Evolutionary conservation across 2,329 filamentous ascomycete genomes (phyloP), one percentile per base, ranked within the genome.

Genomic region (Epichloe scottii): DNA sequence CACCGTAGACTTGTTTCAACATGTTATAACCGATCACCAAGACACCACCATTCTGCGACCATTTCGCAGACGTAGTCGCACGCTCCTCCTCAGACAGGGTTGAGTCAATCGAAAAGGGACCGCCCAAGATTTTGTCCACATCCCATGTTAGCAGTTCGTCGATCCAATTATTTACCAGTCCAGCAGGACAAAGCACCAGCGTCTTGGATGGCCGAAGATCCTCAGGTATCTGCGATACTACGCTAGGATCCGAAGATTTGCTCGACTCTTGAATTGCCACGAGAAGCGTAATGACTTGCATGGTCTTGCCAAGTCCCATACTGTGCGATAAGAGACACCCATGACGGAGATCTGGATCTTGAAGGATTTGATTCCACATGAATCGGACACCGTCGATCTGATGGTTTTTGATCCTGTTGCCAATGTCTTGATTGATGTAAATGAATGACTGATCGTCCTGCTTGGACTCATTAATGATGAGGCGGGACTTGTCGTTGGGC

Each of bases 251-350:
- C 0, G 63, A 33, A 0, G 85, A 90, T 19, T 63, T 62, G 4
- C 80, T 74, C 3, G 87, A 79, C 57, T 87, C 77, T 4, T 81
- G 74, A 54, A 95, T 78, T 0, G 87, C 82, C 15, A 86, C 76
- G 5, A 96, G 75, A n/a, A 95, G 70, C 0, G 88, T 86, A 53
- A 95, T 88, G 5, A 89, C 79, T 68, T 95, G 89, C 83, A 95
- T 89, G 0, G 89, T 94, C 69, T 95, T 96, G 15, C 89, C 89
- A 2, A 95, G 69, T 1, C 90, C 90, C 89, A 95, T 95, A 0
- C 87, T 88, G 63, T 95, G 89, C 5, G 89, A 86, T 19, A 95
- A 73, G 12, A 95, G 74, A 61, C 87, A 94, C 2, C 89, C 89
- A 64, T 89, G 82, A 17, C 75, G 74, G 5, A 71, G 69, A 4